Base-by-base conservation (phyloP, 2,329 filamentous ascomycete species). In the Elsinoe perseae region DNA sequence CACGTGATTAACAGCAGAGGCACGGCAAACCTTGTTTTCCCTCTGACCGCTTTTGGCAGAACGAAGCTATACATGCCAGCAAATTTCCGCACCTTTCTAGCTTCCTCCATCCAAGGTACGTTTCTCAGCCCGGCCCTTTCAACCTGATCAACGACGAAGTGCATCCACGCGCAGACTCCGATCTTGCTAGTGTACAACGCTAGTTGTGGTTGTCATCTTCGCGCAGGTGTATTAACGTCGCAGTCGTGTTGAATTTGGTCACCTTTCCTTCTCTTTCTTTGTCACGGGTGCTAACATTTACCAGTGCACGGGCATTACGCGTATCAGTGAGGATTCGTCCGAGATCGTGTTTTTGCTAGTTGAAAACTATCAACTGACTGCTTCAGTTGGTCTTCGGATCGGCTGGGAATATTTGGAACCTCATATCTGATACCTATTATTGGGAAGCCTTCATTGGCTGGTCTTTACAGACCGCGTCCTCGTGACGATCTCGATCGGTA, bases 331-430 rank as follows among this genome's bases (percentile, higher is more conserved):
- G 83, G 86, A 88, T 84, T 83, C 80, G 83, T 89, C 86, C 82
- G 86, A 89, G 84, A 82, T 81, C 80, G 81, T 80, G 80, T 88
- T 88, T 87, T 88, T 89, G 86, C 86, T 89, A 87, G 84, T 87
- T 88, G 85, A 87, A 87, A 87, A 87, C 85, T 87, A 87, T 77
- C 78, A 81, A 65, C 65, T 86, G 85, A 88, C 85, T 78, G 78
- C 86, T 90, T 77, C 77, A 79, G 74, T 79, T 80, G 82, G 84
- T 80, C 80, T 79, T 77, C 76, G 78, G 80, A 77, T 79, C 80
- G 81, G 75, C 76, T 80, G 79, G 85, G 86, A 89, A 89, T 89
- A 85, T 89, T 89, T 89, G 85, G 75, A 77, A 66, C 67, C 66
- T 52, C 68, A 70, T 65, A 62, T 62, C 58, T 64, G 65, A 70